phyloP scores from a whole-genome alignment of 306 rosid genomes.

The Hippophae gyantsensis region DNA sequence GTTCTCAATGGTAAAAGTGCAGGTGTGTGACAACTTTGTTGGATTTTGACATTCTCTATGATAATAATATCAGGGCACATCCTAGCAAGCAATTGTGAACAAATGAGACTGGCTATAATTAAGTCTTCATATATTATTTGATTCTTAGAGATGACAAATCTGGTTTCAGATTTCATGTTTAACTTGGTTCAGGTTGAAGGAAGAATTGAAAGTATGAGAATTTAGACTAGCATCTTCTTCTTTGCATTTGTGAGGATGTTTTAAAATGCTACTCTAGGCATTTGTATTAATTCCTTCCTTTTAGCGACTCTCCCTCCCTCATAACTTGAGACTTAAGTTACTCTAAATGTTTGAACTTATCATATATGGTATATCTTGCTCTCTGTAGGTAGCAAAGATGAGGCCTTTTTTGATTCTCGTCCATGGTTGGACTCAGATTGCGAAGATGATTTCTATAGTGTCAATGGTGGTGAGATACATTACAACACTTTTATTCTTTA shows the following conservation, averaged over 20 bases:
- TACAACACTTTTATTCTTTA: background rate
- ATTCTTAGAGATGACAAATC: too few species aligned
- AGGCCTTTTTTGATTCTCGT: slow-evolving; percentile 66
- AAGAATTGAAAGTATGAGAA: too few species aligned
- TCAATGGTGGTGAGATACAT: slow-evolving; percentile 79
- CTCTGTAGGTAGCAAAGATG: slow-evolving; percentile 70
- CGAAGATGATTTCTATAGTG: slow-evolving; percentile 83
- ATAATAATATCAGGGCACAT: too few species aligned
- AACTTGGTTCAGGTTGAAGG: too few species aligned
- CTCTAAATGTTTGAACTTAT: background rate
- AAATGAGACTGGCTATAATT: too few species aligned
- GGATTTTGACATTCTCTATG: too few species aligned
- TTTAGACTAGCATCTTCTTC: too few species aligned
- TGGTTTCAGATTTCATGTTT: too few species aligned
- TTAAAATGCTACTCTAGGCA: background rate
- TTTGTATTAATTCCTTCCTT: background rate
- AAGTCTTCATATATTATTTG: too few species aligned
- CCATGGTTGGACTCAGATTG: slow-evolving; percentile 88
- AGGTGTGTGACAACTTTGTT: too few species aligned
- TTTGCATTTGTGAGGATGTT: background rate
- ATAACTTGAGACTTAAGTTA: background rate
- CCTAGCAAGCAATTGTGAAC: too few species aligned
- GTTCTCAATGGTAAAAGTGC: too few species aligned
- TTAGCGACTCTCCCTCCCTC: background rate
- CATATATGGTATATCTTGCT: slow-evolving; percentile 4